Percentiles rank a stretch among this genome's conserved stretches.
Evolutionary conservation across 768 basidiomycete species (phyloP).

Genomic region (Trametes punicea): DNA sequence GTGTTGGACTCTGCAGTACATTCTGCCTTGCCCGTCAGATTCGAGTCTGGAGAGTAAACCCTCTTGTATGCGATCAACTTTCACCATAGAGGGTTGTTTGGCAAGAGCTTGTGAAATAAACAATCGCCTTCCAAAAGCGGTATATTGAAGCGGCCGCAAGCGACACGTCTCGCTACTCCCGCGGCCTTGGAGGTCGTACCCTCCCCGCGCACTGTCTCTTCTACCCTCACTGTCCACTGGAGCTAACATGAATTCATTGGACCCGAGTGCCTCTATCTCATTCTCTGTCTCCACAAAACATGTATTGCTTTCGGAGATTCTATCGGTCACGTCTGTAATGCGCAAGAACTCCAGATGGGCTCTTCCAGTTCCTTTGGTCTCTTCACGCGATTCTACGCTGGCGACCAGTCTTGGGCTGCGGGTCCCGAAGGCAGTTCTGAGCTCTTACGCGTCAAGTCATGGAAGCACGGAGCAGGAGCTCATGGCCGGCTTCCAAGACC

Average conservation of each 20-base stretch:
- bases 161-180: slow-evolving; percentile 16
- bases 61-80: no score
- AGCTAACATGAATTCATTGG: slow-evolving; percentile 5
- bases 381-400: slow-evolving; percentile 59
- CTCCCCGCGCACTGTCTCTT: neutral
- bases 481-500: slow-evolving; percentile 85
- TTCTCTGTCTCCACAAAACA: slow-evolving; percentile 57
- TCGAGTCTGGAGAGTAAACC: no score
- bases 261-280: neutral
- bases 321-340: slow-evolving; percentile 91
- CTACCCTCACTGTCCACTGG: neutral
- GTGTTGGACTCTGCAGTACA: neutral
- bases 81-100: slow-evolving; percentile 8
- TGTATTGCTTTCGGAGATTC: slow-evolving; percentile 86
- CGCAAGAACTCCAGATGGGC: slow-evolving; percentile 98
- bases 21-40: no score
- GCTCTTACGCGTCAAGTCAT: slow-evolving; percentile 42
- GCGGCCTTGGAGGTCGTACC: neutral
- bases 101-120: slow-evolving; percentile 13
- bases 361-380: slow-evolving; percentile 59
- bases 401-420: slow-evolving; percentile 75
- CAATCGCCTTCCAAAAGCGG: slow-evolving; percentile 4
- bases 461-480: slow-evolving; percentile 75
- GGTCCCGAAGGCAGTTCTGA: slow-evolving; percentile 48
- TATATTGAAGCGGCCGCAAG: slow-evolving; percentile 1